phyloP scores from a whole-genome alignment of 805 yeast species.

The Tetrapisispora nanseiensis region DNA sequence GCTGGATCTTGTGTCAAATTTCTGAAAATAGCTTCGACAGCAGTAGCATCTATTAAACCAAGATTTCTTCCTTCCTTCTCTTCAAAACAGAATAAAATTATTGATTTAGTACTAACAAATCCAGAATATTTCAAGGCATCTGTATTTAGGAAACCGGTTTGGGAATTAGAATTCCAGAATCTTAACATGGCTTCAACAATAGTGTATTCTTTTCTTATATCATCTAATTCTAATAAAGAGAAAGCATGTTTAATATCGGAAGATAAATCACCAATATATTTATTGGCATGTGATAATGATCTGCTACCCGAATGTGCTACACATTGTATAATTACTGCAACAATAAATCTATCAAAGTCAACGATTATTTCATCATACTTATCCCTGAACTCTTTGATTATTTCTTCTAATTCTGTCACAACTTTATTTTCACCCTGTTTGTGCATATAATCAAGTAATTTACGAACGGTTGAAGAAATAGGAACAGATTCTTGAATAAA shows the following conservation, averaged over 20 bases:
- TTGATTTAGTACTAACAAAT: conserved; percentile 33
- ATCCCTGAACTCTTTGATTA: conserved; percentile 26
- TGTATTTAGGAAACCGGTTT: conserved; percentile 51
- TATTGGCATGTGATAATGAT: conserved; percentile 69
- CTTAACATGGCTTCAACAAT: conserved; percentile 48
- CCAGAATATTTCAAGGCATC: conserved; percentile 41
- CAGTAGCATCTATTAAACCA: conserved; percentile 37
- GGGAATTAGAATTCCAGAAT: conserved; percentile 58
- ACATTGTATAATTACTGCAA: conserved; percentile 57
- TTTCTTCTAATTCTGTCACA: conserved; percentile 23
- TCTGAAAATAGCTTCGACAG: conserved; percentile 36
- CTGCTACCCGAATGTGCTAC: conserved; percentile 79
- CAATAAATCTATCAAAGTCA: conserved; percentile 36
- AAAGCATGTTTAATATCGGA: conserved; percentile 30
- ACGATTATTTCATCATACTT: conserved; percentile 25
- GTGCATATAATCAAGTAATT: conserved; percentile 32
- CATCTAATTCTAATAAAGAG: conserved; percentile 22
- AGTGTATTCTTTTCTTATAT: conserved; percentile 31
- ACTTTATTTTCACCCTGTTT: conserved; percentile 26
- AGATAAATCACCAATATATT: conserved; percentile 37
- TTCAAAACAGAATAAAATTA: conserved; percentile 36
- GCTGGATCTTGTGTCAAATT: conserved; percentile 22
- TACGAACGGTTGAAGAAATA: conserved; percentile 29
- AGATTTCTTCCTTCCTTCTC: conserved; percentile 29
- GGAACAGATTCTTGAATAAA: conserved; percentile 33